Evolutionary conservation across 106 monocot species (phyloP).

Genomic region (Iris macrosiphon): DNA sequence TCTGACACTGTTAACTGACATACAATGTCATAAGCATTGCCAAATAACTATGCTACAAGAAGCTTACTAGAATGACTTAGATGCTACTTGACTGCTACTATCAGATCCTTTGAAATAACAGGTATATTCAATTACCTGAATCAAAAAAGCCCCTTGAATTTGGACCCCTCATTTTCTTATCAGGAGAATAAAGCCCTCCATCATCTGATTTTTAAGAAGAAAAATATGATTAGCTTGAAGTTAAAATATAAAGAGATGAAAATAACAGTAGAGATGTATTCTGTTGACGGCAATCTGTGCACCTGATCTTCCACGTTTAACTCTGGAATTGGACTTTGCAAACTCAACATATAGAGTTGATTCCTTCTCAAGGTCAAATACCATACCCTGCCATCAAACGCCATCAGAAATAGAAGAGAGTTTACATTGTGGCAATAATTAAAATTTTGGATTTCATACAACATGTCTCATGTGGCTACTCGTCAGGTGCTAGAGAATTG

Average conservation of each 20-base stretch:
- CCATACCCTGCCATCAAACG: conserved; percentile 41
- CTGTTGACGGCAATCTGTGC: background rate
- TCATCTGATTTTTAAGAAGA: conserved; percentile 41
- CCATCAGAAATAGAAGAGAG: background rate
- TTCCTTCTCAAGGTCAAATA: conserved; percentile 84
- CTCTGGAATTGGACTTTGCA: conserved; percentile 82
- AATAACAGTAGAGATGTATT: background rate
- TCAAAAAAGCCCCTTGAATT: conserved; percentile 38
- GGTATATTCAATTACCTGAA: conserved; percentile 33
- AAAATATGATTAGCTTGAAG: conserved; percentile 7
- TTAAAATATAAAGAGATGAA: conserved; percentile 1
- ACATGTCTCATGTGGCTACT: too few relatives aligned
- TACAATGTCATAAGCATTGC: background rate
- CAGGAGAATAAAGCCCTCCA: conserved; percentile 21
- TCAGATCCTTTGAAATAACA: background rate
- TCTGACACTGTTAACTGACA: background rate
- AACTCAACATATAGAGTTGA: conserved; percentile 64
- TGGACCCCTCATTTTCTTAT: conserved; percentile 29
- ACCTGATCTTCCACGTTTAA: conserved; percentile 68
- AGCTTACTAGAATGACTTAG: background rate
- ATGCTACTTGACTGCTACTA: too few relatives aligned
- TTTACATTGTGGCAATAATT: too few relatives aligned
- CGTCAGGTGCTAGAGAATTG: too few relatives aligned
- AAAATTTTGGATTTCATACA: too few relatives aligned
- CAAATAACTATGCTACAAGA: background rate